Base-by-base conservation (phyloP, 345 rosid species). In the Gossypium rotundifolium region DNA sequence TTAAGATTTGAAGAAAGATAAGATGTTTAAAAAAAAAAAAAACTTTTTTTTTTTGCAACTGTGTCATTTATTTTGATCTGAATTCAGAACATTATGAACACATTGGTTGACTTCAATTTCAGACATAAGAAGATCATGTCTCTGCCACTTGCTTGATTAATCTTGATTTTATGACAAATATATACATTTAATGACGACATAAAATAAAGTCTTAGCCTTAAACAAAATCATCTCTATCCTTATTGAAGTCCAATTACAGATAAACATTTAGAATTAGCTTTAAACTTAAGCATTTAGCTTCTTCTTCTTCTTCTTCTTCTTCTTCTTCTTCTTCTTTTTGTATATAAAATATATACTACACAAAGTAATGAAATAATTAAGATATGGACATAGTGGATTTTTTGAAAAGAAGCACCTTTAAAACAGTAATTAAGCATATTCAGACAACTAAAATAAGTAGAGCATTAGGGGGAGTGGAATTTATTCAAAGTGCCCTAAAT, bases 391-490 rank as follows among this genome's bases (percentile, higher is more conserved):
- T 53, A 29, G 27, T 68, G 71, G 57, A 20, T 40, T 77, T 52
- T 46, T 33, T 33, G 4, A 33, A 33, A 33, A 33, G 40, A 33
- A 33, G 7, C 40, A 7, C 38, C 7, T 33, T 33, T 4, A 33
- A 52, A 14, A 59, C 13, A 45, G 71, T 62, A 23, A 49, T 52
- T 62, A 45, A 77, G 81, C 86, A 76, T 69, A 76, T 75, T 81
- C 76, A 80, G 52, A 54, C 12, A 67, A 79, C 51, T 71, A 79
- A 66, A 82, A 72, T 65, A 63, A 57, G 63, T 48, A 76, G 44
- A 65, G 76, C 76, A 80, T 72, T 63, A 52, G 64, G 60, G 54
- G 54, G 52, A 44, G 45, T 59, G 80, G 76, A 67, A 40, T 66
- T 58, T 73, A 45, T 79, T 69, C 45, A 73, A 60, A 68, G 72